Conservation (phyloP, 768 basidiomycete genomes). For the Tricholoma terreum region DNA sequence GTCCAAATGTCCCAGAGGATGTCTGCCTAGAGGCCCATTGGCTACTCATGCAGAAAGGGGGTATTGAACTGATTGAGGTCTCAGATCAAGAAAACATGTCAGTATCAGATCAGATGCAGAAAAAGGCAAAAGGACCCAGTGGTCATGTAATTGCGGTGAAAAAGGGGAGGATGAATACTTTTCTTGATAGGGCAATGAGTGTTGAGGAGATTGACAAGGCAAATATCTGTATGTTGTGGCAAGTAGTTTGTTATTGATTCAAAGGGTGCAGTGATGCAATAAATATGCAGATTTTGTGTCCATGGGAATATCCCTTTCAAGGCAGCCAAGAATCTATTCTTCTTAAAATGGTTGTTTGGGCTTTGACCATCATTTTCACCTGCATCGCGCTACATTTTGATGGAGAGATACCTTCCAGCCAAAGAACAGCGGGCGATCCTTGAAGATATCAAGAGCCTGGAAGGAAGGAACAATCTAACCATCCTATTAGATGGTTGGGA, state of each 20-base stretch:
- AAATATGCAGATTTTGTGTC: neutral
- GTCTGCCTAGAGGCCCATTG: neutral
- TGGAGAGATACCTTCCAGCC: constrained; percentile 2
- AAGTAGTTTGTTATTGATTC: neutral
- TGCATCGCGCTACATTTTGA: neutral
- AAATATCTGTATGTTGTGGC: neutral
- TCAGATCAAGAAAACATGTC: neutral
- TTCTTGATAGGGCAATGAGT: neutral
- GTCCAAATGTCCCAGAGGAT: constrained; percentile 1
- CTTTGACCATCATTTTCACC: neutral
- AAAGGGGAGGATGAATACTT: neutral
- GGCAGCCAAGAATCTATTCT: neutral
- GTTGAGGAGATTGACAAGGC: neutral
- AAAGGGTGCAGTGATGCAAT: neutral
- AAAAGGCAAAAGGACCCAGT: neutral
- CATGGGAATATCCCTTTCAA: neutral
- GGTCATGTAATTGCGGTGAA: too few relatives aligned
- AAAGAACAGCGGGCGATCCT: neutral
- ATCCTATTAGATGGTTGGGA: constrained; percentile 7
- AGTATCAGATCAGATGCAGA: neutral
- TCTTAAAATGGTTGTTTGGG: neutral
- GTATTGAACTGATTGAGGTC: neutral
- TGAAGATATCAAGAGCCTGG: neutral
- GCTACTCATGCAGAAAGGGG: neutral
- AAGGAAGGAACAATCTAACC: neutral